Conservation (phyloP, 768 basidiomycete genomes). For the Suillus placidus region DNA sequence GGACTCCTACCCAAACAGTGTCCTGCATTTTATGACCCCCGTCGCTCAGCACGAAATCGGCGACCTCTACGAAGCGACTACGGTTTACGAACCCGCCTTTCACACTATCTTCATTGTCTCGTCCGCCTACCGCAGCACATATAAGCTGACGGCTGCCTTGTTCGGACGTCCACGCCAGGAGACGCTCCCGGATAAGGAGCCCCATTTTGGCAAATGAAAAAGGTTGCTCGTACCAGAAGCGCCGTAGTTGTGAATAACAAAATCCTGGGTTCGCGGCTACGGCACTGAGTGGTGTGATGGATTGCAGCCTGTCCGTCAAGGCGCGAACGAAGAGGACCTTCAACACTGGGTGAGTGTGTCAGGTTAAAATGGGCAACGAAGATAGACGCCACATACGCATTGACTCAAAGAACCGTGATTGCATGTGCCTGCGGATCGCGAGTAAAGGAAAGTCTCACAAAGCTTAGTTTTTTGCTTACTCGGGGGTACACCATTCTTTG, state of each 20-base stretch:
- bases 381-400: slow-evolving; percentile 25
- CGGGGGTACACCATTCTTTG: slow-evolving; percentile 21
- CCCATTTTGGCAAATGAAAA: neutral
- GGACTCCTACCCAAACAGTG: slow-evolving; percentile 35
- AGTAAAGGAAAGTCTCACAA: neutral
- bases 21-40: slow-evolving; percentile 33
- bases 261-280: slow-evolving; percentile 33
- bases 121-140: slow-evolving; percentile 31
- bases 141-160: slow-evolving; percentile 40
- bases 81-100: slow-evolving; percentile 23
- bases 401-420: slow-evolving; percentile 23
- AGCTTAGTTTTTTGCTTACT: slow-evolving; percentile 16
- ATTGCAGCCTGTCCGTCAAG: slow-evolving; percentile 26
- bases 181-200: slow-evolving; percentile 7
- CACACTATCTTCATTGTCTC: slow-evolving; percentile 24
- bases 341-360: slow-evolving; percentile 23
- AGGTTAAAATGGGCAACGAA: neutral
- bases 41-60: slow-evolving; percentile 37
- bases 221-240: neutral
- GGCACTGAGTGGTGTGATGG: slow-evolving; percentile 25
- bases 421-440: slow-evolving; percentile 19
- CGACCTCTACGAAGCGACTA: slow-evolving; percentile 24
- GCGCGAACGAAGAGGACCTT: slow-evolving; percentile 35
- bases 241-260: slow-evolving; percentile 31
- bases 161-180: slow-evolving; percentile 27